A percentile compares a stretch with the other conserved stretches of the same genome.
phyloP scores from a whole-genome alignment of 78 protist species.

The Tieghemostelium lacteum region DNA sequence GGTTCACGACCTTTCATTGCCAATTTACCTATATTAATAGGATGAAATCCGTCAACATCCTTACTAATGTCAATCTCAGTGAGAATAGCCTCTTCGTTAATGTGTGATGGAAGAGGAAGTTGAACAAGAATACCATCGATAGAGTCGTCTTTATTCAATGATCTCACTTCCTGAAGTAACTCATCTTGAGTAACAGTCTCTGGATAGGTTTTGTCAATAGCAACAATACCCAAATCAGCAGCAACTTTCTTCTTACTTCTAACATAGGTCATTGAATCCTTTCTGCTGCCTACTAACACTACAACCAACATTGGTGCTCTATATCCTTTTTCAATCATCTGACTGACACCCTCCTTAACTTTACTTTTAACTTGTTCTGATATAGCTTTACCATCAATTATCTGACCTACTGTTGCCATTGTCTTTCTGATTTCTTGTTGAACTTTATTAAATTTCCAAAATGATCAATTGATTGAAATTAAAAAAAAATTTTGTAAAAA shows the following conservation, averaged over 20 bases:
- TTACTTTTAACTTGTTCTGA: constrained; percentile 14
- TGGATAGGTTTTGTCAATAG: constrained; percentile 44
- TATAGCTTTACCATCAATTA: constrained; percentile 73
- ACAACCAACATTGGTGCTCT: constrained; percentile 79
- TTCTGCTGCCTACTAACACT: constrained; percentile 77
- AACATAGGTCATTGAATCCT: constrained; percentile 80
- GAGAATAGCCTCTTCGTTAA: constrained; percentile 86
- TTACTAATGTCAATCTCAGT: constrained; percentile 75
- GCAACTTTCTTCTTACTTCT: constrained; percentile 79
- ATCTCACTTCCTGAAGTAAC: constrained; percentile 47
- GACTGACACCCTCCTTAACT: constrained; percentile 27
- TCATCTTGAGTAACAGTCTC: constrained; percentile 68
- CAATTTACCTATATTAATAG: constrained; percentile 85
- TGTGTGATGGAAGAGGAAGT: constrained; percentile 96
- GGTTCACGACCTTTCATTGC: constrained; percentile 83
- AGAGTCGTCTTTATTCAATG: constrained; percentile 10
- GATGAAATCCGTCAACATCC: constrained; percentile 97
- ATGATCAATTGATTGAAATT: too few relatives aligned
- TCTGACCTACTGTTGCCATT: background rate
- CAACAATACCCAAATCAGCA: constrained; percentile 50
- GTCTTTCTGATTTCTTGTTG: background rate
- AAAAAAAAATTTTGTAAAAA: too few relatives aligned
- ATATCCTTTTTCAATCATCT: constrained; percentile 10
- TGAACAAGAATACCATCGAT: constrained; percentile 95
- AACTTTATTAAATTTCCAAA: too few relatives aligned